A percentile compares a stretch with the other conserved stretches of the same genome.
Evolutionary conservation across 2,329 filamentous ascomycete species (phyloP).

Genomic region (Fusarium sp.): DNA sequence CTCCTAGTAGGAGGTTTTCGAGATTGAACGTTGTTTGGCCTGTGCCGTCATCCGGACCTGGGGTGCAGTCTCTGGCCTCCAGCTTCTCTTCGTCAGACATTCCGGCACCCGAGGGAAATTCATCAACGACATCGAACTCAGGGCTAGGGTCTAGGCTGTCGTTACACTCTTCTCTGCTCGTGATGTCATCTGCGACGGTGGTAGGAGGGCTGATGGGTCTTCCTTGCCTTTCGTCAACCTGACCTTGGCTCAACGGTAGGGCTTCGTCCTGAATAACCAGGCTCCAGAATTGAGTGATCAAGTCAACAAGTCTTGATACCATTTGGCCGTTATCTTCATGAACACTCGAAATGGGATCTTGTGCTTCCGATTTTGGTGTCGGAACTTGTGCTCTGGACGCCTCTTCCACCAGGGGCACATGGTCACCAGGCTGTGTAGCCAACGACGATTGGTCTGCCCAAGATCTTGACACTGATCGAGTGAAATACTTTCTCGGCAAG

Average conservation of each 20-base stretch:
- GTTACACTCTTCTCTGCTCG: background rate
- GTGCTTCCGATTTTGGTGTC: background rate
- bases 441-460: background rate
- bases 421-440: background rate
- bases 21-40: background rate
- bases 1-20: background rate
- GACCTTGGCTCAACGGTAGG: background rate
- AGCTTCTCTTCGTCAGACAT: background rate
- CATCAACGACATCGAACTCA: background rate
- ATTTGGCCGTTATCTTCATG: background rate
- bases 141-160: background rate
- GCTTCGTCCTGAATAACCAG: background rate
- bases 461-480: background rate
- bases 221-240: background rate
- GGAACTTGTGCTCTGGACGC: background rate
- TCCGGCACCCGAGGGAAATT: background rate
- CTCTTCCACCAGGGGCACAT: background rate
- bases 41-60: background rate
- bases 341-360: background rate
- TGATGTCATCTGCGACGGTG: conserved; percentile 2
- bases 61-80: background rate
- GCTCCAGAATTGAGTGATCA: background rate
- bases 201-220: conserved; percentile 2
- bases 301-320: conserved; percentile 1
- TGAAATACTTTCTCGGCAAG: background rate